Percentiles rank a stretch among this genome's conserved stretches.
phyloP scores from a whole-genome alignment of 2,329 filamentous ascomycete genomes.

The Aspergillus ibericus region DNA sequence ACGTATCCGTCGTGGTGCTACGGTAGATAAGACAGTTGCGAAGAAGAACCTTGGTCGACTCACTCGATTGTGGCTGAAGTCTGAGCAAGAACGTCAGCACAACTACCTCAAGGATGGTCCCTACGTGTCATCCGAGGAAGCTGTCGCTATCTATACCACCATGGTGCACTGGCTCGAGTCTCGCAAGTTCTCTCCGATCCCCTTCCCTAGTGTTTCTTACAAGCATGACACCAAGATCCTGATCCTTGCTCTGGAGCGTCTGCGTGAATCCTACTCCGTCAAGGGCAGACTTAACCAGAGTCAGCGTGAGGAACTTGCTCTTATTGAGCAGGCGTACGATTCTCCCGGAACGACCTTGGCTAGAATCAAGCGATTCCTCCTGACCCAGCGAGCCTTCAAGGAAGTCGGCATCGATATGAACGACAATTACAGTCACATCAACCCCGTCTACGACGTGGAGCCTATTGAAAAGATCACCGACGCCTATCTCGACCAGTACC shows the following conservation, averaged over 20 bases:
- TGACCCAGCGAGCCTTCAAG: slow-evolving; percentile 97
- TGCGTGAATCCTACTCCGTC: slow-evolving; percentile 95
- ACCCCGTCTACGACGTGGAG: slow-evolving; percentile 98
- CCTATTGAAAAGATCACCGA: slow-evolving; percentile 99
- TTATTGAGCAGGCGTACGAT: slow-evolving; percentile 98
- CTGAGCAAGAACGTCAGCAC: slow-evolving; percentile 96
- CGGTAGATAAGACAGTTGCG: slow-evolving; percentile 97
- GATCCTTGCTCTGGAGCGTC: slow-evolving; percentile 87
- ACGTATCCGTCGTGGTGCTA: slow-evolving; percentile 91
- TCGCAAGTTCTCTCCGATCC: slow-evolving; percentile 96
- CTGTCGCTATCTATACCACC: slow-evolving; percentile 97
- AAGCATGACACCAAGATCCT: slow-evolving; percentile 99
- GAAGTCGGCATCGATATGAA: slow-evolving; percentile 99
- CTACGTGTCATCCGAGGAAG: slow-evolving; percentile 97
- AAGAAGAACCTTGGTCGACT: slow-evolving; percentile 98
- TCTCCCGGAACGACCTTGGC: slow-evolving; percentile 94
- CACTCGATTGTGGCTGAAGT: slow-evolving; percentile 94
- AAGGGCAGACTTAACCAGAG: slow-evolving; percentile 97
- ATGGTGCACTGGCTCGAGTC: slow-evolving; percentile 99
- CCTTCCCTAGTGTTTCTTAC: slow-evolving; percentile 97
- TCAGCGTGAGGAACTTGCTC: slow-evolving; percentile 90
- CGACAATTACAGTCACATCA: slow-evolving; percentile 98
- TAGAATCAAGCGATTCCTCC: slow-evolving; percentile 93
- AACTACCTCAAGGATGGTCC: slow-evolving; percentile 99
- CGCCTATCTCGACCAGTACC: slow-evolving; percentile 95